Conservation (phyloP, 805 yeast genomes). For the Pichia deserticola region DNA sequence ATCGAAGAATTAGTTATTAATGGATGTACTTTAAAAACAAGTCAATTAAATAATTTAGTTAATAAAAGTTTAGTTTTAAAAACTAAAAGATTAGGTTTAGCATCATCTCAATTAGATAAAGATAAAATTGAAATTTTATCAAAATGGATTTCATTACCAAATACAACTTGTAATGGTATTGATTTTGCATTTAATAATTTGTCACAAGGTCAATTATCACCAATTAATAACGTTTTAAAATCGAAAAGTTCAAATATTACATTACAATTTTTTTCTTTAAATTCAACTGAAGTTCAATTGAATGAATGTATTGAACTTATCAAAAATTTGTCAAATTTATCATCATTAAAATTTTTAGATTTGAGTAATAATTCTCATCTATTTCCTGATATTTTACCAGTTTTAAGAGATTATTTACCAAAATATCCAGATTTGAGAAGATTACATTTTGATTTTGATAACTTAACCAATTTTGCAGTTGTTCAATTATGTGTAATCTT, state of each 20-base stretch:
- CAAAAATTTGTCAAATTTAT: conserved; percentile 30
- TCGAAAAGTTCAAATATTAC: conserved; percentile 21
- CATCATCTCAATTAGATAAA: conserved; percentile 40
- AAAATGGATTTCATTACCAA: conserved; percentile 39
- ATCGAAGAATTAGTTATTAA: conserved; percentile 51
- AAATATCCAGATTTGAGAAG: conserved; percentile 38
- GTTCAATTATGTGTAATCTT: conserved; percentile 42
- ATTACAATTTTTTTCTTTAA: conserved; percentile 44
- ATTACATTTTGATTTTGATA: conserved; percentile 49
- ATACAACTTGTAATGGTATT: conserved; percentile 44
- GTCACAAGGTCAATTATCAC: conserved; percentile 38
- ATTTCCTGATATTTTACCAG: conserved; percentile 44
- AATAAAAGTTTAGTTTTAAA: conserved; percentile 33
- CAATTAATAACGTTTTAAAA: conserved; percentile 37
- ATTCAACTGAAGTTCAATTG: conserved; percentile 39
- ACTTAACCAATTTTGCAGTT: conserved; percentile 38
- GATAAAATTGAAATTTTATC: conserved; percentile 36
- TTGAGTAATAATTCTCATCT: conserved; percentile 45
- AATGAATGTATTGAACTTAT: conserved; percentile 34
- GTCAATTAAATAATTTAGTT: conserved; percentile 35
- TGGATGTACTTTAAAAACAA: conserved; percentile 44
- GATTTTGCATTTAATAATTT: conserved; percentile 51
- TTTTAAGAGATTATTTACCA: conserved; percentile 39
- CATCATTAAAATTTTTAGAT: conserved; percentile 42
- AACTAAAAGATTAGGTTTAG: conserved; percentile 48